A percentile compares a stretch with the other conserved stretches of the same genome.
Evolutionary conservation across 2,329 filamentous ascomycete genomes (phyloP).

Genomic region (Ramularia collo-cygni): DNA sequence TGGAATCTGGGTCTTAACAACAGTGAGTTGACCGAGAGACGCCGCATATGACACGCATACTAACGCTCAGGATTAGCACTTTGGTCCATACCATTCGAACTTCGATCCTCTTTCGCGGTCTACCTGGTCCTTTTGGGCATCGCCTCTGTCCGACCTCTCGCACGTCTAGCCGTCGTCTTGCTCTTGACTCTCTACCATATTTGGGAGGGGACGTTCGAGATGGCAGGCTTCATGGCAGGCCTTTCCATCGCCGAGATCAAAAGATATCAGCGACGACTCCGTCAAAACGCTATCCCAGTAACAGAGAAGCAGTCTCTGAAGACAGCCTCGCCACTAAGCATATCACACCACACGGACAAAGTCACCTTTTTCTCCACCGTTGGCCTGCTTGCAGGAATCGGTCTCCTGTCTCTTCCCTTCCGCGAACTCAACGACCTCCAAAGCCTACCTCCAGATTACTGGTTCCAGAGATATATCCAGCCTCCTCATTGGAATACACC

Average conservation of each 20-base stretch:
- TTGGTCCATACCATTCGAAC: conserved; percentile 4
- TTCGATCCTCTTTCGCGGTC: conserved; percentile 2
- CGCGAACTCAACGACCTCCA: conserved; percentile 1
- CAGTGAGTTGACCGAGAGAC: too few relatives aligned
- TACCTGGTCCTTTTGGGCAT: conserved; percentile 2
- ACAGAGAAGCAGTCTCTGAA: too few relatives aligned
- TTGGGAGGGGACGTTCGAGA: background rate
- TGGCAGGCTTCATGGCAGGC: conserved; percentile 2
- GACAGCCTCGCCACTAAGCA: background rate
- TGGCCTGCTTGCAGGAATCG: background rate
- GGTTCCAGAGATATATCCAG: background rate
- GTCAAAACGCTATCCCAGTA: too few relatives aligned
- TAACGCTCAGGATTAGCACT: background rate
- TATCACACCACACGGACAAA: background rate
- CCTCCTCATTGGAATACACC: conserved; percentile 1
- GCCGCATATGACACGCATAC: too few relatives aligned
- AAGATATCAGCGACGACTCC: too few relatives aligned
- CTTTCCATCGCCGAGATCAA: conserved; percentile 3
- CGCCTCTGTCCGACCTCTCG: background rate
- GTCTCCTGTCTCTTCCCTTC: conserved; percentile 2
- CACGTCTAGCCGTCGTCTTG: background rate
- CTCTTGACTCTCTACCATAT: conserved; percentile 1
- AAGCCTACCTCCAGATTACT: conserved; percentile 1
- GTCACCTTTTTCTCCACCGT: background rate
- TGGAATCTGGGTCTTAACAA: conserved; percentile 5